Evolutionary conservation across 1,284 basidiomycete species (phyloP).

Genomic region (Quambalaria eucalypti): DNA sequence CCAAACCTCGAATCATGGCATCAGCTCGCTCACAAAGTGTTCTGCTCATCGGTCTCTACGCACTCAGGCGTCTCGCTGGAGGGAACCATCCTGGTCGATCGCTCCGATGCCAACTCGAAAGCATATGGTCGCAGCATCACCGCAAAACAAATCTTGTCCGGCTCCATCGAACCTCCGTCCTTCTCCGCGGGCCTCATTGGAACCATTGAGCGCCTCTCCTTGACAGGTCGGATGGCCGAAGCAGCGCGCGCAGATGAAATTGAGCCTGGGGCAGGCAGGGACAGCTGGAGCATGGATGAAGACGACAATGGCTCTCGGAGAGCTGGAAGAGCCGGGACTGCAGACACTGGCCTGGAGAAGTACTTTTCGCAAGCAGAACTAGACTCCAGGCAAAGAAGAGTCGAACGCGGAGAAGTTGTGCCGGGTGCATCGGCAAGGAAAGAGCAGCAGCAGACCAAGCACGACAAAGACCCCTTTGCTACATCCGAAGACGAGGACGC

Average conservation of each 20-base stretch:
- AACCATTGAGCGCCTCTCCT: constrained; percentile 30
- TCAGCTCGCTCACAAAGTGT: neutral
- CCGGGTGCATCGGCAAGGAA: neutral
- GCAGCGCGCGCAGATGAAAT: neutral
- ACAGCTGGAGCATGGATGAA: constrained; percentile 21
- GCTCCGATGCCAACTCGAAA: constrained; percentile 60
- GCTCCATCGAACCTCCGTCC: constrained; percentile 23
- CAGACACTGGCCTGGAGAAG: neutral
- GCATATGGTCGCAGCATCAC: constrained; percentile 40
- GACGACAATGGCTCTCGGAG: neutral
- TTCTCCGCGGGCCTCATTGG: constrained; percentile 20
- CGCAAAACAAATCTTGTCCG: constrained; percentile 36
- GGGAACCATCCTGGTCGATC: constrained; percentile 86
- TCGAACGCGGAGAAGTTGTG: neutral
- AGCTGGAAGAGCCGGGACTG: neutral
- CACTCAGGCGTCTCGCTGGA: constrained; percentile 62
- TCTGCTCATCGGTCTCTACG: neutral
- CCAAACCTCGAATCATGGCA: neutral
- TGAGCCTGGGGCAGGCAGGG: constrained; percentile 1
- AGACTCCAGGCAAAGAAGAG: neutral
- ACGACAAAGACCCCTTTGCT: neutral
- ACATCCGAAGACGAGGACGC: neutral
- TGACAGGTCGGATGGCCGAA: constrained; percentile 8
- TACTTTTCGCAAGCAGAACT: neutral
- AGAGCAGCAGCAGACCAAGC: neutral